phyloP scores from a whole-genome alignment of 129 eudicot genomes.

The Tagetes patula region DNA sequence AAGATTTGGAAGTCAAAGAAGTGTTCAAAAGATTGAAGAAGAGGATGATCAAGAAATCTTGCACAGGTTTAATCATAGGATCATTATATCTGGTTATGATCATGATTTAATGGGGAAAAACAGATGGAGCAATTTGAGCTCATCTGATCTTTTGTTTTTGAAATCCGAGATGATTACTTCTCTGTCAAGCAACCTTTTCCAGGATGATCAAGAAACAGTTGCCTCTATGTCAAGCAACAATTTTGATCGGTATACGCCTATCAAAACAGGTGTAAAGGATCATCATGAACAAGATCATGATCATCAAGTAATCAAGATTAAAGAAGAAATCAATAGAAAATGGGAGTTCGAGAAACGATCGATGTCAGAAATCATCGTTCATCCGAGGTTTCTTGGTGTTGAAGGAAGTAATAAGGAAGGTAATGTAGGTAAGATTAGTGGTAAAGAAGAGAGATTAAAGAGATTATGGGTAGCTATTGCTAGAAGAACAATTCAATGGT shows the following conservation, averaged over 20 bases:
- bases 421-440: conserved; percentile 18
- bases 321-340: conserved; percentile 47
- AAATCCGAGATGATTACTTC: conserved; percentile 63
- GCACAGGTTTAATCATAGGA: conserved; percentile 69
- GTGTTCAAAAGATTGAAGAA: conserved; percentile 46
- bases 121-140: conserved; percentile 82
- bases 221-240: conserved; percentile 34
- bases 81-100: conserved; percentile 46
- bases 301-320: conserved; percentile 39
- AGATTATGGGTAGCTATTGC: conserved; percentile 84
- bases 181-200: neutral
- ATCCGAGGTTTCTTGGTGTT: conserved; percentile 51
- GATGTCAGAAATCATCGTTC: conserved; percentile 66
- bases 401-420: conserved; percentile 21
- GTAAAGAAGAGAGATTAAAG: conserved; percentile 54
- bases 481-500: conserved; percentile 72
- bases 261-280: conserved; percentile 6
- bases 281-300: conserved; percentile 8
- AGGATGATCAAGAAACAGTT: neutral
- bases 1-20: conserved; percentile 47
- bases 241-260: neutral
- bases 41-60: conserved; percentile 33
- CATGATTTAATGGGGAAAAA: conserved; percentile 46
- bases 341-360: conserved; percentile 45
- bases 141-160: conserved; percentile 66